Evolutionary conservation across 2,329 filamentous ascomycete genomes (phyloP).

Genomic region (Alternaria solani): DNA sequence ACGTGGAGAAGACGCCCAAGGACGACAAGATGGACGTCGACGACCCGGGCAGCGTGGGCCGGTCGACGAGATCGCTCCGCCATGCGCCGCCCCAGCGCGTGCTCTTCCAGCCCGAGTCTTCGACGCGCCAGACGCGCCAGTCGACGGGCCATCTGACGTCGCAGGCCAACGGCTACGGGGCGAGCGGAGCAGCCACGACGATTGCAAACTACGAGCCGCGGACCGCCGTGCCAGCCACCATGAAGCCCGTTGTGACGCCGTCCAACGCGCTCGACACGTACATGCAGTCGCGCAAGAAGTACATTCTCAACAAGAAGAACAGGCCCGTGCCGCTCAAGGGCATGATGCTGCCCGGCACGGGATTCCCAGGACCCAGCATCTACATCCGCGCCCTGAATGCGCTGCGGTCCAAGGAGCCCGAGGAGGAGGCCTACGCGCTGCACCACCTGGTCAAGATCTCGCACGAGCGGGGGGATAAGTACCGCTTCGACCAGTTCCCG

Average conservation of each 20-base stretch:
- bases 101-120: constrained; percentile 83
- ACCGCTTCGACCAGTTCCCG: constrained; percentile 91
- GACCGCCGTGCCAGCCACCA: constrained; percentile 67
- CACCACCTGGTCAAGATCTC: constrained; percentile 96
- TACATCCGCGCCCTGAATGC: constrained; percentile 88
- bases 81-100: constrained; percentile 86
- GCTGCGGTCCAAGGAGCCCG: constrained; percentile 77
- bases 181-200: constrained; percentile 59
- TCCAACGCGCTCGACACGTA: constrained; percentile 77
- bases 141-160: constrained; percentile 49
- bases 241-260: constrained; percentile 78
- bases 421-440: constrained; percentile 90
- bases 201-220: constrained; percentile 76
- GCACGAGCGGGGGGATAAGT: constrained; percentile 92
- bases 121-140: constrained; percentile 70
- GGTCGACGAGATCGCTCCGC: constrained; percentile 63
- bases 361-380: constrained; percentile 83
- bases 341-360: constrained; percentile 69
- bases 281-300: constrained; percentile 63
- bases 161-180: constrained; percentile 52
- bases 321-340: constrained; percentile 51
- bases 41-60: constrained; percentile 56
- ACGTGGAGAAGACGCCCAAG: constrained; percentile 57
- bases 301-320: constrained; percentile 56
- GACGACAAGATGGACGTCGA: constrained; percentile 60